These are phyloP conservation scores for Bisporella sp. DNA, from an alignment of 2,329 filamentous ascomycete genomes.

Conservation along the genomic window DNA sequence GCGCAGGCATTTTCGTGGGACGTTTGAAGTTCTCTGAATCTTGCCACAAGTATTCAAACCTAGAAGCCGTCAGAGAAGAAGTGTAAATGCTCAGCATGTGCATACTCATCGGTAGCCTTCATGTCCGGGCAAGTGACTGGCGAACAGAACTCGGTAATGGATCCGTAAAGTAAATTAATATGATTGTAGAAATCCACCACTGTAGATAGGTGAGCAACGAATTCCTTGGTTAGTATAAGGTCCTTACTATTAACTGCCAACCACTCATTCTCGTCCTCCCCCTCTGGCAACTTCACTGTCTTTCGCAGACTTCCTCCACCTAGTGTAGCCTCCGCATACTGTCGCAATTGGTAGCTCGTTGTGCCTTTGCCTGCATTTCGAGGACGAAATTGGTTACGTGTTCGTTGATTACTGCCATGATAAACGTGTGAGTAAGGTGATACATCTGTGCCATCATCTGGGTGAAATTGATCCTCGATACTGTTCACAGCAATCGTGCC, in stretches of 20 bases:
- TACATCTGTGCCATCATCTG: constrained; percentile 29
- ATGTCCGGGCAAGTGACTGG: constrained; percentile 96
- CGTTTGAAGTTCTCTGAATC: constrained; percentile 90
- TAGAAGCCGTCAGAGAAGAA: constrained; percentile 28
- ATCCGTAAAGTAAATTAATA: constrained; percentile 96
- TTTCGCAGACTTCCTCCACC: constrained; percentile 92
- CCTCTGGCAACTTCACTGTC: constrained; percentile 93
- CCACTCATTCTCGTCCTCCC: constrained; percentile 98
- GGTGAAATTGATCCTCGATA: constrained; percentile 29
- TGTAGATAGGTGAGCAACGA: constrained; percentile 34
- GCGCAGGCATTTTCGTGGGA: constrained; percentile 95
- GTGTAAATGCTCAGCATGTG: neutral
- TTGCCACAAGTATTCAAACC: constrained; percentile 99
- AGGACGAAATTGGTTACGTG: constrained; percentile 85
- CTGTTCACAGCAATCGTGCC: constrained; percentile 12
- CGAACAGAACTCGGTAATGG: constrained; percentile 98
- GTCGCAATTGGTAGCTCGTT: constrained; percentile 85
- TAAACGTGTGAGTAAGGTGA: constrained; percentile 30
- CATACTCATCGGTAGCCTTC: constrained; percentile 98
- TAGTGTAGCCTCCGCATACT: constrained; percentile 95
- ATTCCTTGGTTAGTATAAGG: neutral
- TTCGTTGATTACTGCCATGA: constrained; percentile 67
- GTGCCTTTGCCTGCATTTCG: constrained; percentile 80
- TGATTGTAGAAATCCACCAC: constrained; percentile 99
- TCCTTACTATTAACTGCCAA: constrained; percentile 85